Evolutionary conservation across 768 basidiomycete genomes (phyloP).

Genomic region (Collybiopsis luxurians): DNA sequence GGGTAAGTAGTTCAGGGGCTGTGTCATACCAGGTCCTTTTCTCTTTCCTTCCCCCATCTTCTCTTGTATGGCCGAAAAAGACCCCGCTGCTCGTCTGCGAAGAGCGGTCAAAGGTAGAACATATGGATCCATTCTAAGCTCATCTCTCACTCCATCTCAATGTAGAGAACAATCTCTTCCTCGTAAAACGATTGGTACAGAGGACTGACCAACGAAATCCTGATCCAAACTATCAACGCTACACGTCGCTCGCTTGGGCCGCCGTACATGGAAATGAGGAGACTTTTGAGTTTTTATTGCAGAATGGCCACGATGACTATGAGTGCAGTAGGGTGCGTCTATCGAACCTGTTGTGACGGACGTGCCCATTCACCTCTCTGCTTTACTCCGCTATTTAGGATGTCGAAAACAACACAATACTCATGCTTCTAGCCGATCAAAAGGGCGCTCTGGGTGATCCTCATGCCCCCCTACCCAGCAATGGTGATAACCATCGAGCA

Average conservation of each 20-base stretch:
- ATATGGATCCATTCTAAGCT: not conserved
- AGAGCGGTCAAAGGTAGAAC: slow-evolving; percentile 74
- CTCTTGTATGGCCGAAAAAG: slow-evolving; percentile 75
- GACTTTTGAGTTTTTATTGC: slow-evolving; percentile 88
- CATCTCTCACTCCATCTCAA: slow-evolving; percentile 10
- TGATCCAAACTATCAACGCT: slow-evolving; percentile 69
- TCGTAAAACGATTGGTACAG: slow-evolving; percentile 85
- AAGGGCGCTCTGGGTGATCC: slow-evolving; percentile 49
- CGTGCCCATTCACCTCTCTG: slow-evolving; percentile 14
- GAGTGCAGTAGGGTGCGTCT: slow-evolving; percentile 82
- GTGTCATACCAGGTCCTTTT: slow-evolving; percentile 9
- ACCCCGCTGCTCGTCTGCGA: slow-evolving; percentile 69
- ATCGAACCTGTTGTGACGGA: slow-evolving; percentile 5
- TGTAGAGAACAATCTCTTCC: slow-evolving; percentile 91
- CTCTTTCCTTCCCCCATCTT: slow-evolving; percentile 19
- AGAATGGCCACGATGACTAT: slow-evolving; percentile 87
- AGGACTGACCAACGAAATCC: slow-evolving; percentile 90
- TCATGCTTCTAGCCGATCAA: slow-evolving; percentile 88
- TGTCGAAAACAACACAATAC: slow-evolving; percentile 87
- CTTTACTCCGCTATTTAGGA: slow-evolving; percentile 68
- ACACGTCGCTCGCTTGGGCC: slow-evolving; percentile 91
- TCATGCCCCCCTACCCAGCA: slow-evolving; percentile 43
- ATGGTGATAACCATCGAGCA: slow-evolving; percentile 66
- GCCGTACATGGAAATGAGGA: slow-evolving; percentile 87
- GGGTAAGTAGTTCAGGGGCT: too few relatives aligned